phyloP scores from a whole-genome alignment of 164 flowering plant species.

The Sextonia rubra region DNA sequence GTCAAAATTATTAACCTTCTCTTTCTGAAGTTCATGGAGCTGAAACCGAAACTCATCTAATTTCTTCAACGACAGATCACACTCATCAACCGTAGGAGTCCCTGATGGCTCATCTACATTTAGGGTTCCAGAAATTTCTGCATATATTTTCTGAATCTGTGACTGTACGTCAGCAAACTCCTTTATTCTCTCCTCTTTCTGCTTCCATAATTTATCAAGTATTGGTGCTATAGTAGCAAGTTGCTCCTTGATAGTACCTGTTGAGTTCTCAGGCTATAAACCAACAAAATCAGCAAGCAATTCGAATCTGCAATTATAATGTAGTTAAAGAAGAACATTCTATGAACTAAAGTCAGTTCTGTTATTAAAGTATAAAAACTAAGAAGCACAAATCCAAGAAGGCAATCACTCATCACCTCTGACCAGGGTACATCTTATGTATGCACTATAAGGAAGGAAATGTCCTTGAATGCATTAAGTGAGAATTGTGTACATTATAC shows the following conservation, averaged over 20 bases:
- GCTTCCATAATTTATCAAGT: constrained; percentile 68
- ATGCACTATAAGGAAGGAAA: too few species aligned
- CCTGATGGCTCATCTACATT: constrained; percentile 31
- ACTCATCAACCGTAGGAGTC: constrained; percentile 63
- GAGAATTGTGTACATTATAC: too few species aligned
- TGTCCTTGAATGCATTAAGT: too few species aligned
- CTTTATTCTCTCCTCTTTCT: constrained; percentile 72
- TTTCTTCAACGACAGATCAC: constrained; percentile 71
- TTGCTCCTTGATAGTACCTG: constrained; percentile 91
- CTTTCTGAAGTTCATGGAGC: constrained; percentile 87
- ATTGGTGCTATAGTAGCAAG: constrained; percentile 81
- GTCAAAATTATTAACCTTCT: constrained; percentile 57
- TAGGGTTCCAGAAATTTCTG: constrained; percentile 72
- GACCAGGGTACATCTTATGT: too few species aligned
- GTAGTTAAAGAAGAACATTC: too few species aligned
- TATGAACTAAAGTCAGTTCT: too few species aligned
- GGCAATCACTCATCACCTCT: too few species aligned
- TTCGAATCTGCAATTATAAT: too few species aligned
- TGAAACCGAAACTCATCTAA: constrained; percentile 74
- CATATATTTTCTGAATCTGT: constrained; percentile 80
- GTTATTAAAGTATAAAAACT: too few species aligned
- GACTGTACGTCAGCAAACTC: constrained; percentile 79
- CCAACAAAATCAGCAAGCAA: background rate
- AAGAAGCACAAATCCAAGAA: too few species aligned
- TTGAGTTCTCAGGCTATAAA: constrained; percentile 66